phyloP scores from a whole-genome alignment of 2,329 filamentous ascomycete species.

The Cladosporium halotolerans region DNA sequence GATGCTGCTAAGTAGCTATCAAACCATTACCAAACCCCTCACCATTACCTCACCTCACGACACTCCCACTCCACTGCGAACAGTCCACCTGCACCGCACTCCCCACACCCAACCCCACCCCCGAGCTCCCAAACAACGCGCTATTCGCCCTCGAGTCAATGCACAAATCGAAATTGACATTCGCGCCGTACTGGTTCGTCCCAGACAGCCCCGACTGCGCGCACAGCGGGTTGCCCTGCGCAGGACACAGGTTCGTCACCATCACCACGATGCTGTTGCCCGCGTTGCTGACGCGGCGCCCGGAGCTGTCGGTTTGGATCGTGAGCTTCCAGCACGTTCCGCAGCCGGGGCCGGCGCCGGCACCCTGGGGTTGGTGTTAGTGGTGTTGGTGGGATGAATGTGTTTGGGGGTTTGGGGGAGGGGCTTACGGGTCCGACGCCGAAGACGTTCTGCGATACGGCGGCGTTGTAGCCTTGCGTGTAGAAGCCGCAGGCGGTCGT shows the following conservation, averaged over 20 bases:
- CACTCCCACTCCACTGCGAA: conserved; percentile 15
- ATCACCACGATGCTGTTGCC: conserved; percentile 32
- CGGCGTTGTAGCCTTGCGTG: conserved; percentile 32
- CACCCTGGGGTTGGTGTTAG: conserved; percentile 16
- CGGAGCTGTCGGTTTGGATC: conserved; percentile 28
- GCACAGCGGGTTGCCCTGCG: conserved; percentile 34
- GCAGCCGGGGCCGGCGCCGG: conserved; percentile 35
- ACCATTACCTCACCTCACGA: conserved; percentile 9
- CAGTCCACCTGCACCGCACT: conserved; percentile 29
- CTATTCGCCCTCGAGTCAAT: conserved; percentile 32
- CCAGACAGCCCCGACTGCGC: conserved; percentile 27
- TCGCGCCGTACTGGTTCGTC: conserved; percentile 35
- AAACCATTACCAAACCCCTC: not conserved
- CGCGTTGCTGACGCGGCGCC: conserved; percentile 24
- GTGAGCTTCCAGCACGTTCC: conserved; percentile 36
- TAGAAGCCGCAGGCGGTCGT: conserved; percentile 34
- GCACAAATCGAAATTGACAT: conserved; percentile 39
- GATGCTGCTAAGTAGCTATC: too few species aligned
- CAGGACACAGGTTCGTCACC: conserved; percentile 38
- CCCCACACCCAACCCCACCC: conserved; percentile 29
- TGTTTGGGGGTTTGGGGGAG: not conserved
- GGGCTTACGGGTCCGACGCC: conserved; percentile 28
- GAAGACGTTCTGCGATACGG: conserved; percentile 34
- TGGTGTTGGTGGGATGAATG: too few species aligned
- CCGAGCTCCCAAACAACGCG: conserved; percentile 32